These are phyloP conservation scores for Rickenella mellea DNA, from an alignment of 768 basidiomycete genomes.

Conservation along the genomic window DNA sequence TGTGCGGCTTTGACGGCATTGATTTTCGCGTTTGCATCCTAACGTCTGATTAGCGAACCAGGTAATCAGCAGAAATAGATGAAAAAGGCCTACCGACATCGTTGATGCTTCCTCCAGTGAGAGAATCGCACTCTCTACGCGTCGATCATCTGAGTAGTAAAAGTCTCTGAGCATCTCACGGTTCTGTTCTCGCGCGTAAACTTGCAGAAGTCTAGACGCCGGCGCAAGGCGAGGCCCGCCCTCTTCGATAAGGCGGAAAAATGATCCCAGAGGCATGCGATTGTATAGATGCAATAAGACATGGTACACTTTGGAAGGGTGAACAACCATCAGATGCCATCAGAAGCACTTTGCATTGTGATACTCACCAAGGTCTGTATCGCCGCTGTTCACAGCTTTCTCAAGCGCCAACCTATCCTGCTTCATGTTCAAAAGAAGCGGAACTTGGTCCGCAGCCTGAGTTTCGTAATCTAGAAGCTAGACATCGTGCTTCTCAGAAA, in stretches of 20 bases:
- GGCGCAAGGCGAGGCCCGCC: conserved; percentile 65
- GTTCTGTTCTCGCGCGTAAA: conserved; percentile 86
- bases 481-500: not conserved
- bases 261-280: conserved; percentile 74
- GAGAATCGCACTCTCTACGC: conserved; percentile 87
- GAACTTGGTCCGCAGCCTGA: conserved; percentile 85
- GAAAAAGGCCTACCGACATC: conserved; percentile 41
- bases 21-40: conserved; percentile 72
- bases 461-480: conserved; percentile 89
- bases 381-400: conserved; percentile 91
- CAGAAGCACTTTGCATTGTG: not conserved
- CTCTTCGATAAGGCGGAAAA: conserved; percentile 92
- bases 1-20: conserved; percentile 71
- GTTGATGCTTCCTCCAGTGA: conserved; percentile 73
- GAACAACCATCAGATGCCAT: conserved; percentile 1
- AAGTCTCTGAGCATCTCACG: conserved; percentile 90
- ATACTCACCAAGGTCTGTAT: conserved; percentile 80
- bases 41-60: conserved; percentile 2
- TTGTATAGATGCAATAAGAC: conserved; percentile 84
- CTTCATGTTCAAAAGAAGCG: conserved; percentile 88
- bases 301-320: conserved; percentile 63
- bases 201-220: conserved; percentile 76
- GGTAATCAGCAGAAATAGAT: not conserved
- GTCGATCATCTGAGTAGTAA: conserved; percentile 94
- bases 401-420: conserved; percentile 80